phyloP scores from a whole-genome alignment of 257 asterid genomes.

The Fraxinus anomala region DNA sequence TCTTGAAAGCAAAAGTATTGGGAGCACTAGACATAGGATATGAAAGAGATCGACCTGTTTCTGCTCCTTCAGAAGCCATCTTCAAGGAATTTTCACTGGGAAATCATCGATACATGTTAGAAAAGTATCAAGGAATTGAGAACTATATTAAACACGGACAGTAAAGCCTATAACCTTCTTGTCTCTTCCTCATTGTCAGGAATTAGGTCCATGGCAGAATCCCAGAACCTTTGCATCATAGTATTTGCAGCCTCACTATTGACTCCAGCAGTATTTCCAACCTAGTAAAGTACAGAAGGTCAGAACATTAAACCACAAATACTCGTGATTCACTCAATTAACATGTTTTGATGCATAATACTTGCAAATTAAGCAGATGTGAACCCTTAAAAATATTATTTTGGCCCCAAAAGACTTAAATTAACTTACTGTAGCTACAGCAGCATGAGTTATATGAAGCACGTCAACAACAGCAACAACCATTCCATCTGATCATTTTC shows the following conservation, averaged over 20 bases:
- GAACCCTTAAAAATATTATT: neutral
- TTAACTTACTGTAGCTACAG: slow-evolving; percentile 82
- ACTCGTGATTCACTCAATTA: neutral
- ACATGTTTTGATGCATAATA: neutral
- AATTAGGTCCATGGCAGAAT: slow-evolving; percentile 82
- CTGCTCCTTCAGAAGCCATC: slow-evolving; percentile 80
- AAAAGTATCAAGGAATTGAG: slow-evolving; percentile 3
- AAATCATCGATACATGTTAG: slow-evolving; percentile 32
- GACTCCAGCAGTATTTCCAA: slow-evolving; percentile 75
- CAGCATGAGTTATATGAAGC: slow-evolving; percentile 91
- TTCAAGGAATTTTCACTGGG: slow-evolving; percentile 76
- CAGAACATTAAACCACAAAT: slow-evolving; percentile 17
- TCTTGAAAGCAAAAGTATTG: slow-evolving; percentile 72
- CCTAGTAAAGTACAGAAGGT: slow-evolving; percentile 44
- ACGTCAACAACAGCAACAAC: slow-evolving; percentile 88
- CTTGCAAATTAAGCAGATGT: neutral
- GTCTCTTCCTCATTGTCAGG: slow-evolving; percentile 86
- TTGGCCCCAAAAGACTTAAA: slow-evolving; percentile 11
- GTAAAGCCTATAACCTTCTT: slow-evolving; percentile 49
- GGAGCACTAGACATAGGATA: slow-evolving; percentile 52
- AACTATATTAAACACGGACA: neutral
- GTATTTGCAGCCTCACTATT: slow-evolving; percentile 65
- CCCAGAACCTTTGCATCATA: slow-evolving; percentile 97
- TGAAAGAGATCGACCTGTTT: slow-evolving; percentile 59
- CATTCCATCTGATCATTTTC: slow-evolving; percentile 61